Evolutionary conservation across 176 grass and related monocot genomes (phyloP).

Genomic region (Musa troglodytarum): DNA sequence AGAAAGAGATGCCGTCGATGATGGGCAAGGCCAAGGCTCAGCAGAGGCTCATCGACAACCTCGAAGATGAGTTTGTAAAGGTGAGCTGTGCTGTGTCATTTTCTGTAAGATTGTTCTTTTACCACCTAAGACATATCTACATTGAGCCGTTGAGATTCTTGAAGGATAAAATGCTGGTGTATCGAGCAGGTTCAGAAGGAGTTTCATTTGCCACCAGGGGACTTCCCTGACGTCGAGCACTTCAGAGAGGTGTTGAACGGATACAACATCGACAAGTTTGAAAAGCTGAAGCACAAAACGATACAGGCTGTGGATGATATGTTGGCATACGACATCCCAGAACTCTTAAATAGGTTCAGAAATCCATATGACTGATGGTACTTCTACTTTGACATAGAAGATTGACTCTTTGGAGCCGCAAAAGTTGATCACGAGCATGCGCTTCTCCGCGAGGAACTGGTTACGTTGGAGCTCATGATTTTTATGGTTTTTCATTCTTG

Average conservation of each 20-base stretch:
- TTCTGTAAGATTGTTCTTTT: too few relatives aligned
- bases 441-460: too few relatives aligned
- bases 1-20: slow-evolving; percentile 70
- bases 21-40: slow-evolving; percentile 76
- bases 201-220: slow-evolving; percentile 55
- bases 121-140: too few relatives aligned
- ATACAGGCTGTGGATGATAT: slow-evolving; percentile 74
- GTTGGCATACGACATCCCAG: slow-evolving; percentile 68
- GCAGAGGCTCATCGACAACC: slow-evolving; percentile 52
- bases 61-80: slow-evolving; percentile 55
- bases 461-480: too few relatives aligned
- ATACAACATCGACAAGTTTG: slow-evolving; percentile 69
- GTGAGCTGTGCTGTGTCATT: slow-evolving; percentile 4
- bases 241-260: slow-evolving; percentile 47
- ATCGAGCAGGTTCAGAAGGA: slow-evolving; percentile 57
- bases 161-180: too few relatives aligned
- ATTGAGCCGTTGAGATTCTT: too few relatives aligned
- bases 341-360: slow-evolving; percentile 73
- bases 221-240: slow-evolving; percentile 61
- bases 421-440: too few relatives aligned
- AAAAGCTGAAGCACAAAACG: slow-evolving; percentile 61
- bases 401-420: too few relatives aligned
- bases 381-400: background rate
- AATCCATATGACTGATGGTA: slow-evolving; percentile 59
- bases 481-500: too few relatives aligned